These are phyloP conservation scores for Lactarius hatsudake DNA, from an alignment of 768 basidiomycete genomes.

Conservation along the genomic window DNA sequence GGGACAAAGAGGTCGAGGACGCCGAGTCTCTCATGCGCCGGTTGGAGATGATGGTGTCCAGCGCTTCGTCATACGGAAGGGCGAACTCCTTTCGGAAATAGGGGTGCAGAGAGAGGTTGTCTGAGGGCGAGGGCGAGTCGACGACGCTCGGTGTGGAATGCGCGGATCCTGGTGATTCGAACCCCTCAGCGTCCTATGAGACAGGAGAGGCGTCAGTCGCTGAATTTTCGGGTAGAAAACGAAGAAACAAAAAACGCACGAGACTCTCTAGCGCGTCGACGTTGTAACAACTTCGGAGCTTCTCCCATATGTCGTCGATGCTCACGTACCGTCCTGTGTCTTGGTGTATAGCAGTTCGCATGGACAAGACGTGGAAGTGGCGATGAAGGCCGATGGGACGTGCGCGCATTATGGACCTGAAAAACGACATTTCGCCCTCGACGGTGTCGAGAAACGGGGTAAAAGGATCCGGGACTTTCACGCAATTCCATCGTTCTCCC, in stretches of 20 bases:
- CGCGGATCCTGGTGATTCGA: conserved; percentile 43
- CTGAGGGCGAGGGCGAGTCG: conserved; percentile 64
- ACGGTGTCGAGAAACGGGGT: conserved; percentile 53
- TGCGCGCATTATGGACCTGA: conserved; percentile 75
- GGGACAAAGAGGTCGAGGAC: conserved; percentile 49
- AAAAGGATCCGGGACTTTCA: conserved; percentile 20
- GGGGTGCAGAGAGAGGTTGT: conserved; percentile 66
- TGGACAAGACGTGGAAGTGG: conserved; percentile 76
- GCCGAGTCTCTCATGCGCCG: conserved; percentile 64
- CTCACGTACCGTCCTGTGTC: conserved; percentile 63
- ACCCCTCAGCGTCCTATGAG: conserved; percentile 26
- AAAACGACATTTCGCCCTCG: conserved; percentile 83
- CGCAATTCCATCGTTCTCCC: conserved; percentile 11
- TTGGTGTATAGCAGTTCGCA: conserved; percentile 66
- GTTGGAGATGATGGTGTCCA: conserved; percentile 57
- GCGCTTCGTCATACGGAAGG: conserved; percentile 56
- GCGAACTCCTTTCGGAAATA: conserved; percentile 71
- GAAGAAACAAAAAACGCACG: conserved; percentile 40
- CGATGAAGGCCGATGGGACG: conserved; percentile 82
- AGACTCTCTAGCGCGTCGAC: conserved; percentile 71
- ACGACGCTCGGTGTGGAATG: conserved; percentile 46
- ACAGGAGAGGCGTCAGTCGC: background rate
- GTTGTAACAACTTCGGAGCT: conserved; percentile 68
- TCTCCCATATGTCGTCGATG: conserved; percentile 69
- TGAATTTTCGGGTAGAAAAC: background rate